Evolutionary conservation across 73 alveolate genomes (phyloP), one percentile per base, ranked within the genome.

Genomic region (Paramecium pentaurelia): DNA sequence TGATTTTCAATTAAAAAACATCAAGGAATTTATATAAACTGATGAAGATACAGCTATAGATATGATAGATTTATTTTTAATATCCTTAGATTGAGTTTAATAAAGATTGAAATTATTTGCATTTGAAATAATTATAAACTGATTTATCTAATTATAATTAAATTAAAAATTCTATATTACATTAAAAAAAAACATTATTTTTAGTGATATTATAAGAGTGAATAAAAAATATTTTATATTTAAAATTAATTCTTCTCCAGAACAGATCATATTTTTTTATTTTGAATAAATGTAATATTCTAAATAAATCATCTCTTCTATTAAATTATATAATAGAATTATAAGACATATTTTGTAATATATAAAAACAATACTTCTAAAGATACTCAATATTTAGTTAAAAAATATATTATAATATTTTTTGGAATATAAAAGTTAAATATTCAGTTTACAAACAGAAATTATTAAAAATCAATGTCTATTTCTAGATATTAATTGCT

Each of bases 61-160:
- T 28, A 73, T 73, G 87, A 73, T 73, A 30, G 87, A 73, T 73
- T 73, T 73, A 37, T 73, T 73, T 18, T 68, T 37, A 30, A 73
- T 73, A 73, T 34, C 59, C 14, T 37, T 30, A n/a, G 58, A 71
- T 71, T 73, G 87, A 73, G 40, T 27, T 68, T 12, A 54, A 18
- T n/a, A 12, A 54, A 54, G 16, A 54, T 54, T 54, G 34, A 54
- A 54, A 54, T n/a, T 54, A 54, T 54, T 36, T 54, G 18, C 25
- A 54, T 54, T 6, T 54, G 20, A 54, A 54, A 54, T 54, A 54
- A 54, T 54, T 54, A 18, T 54, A 54, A n/a, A 54, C 60, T 14
- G 1, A 49, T 49, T 49, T 14, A 6, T 6, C 49, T 9, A 38
- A 40, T 40, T 40, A 40, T 40, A 40, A 6, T 0, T 8, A 0